These are phyloP conservation scores for Platismatia glauca DNA, from an alignment of 495 filamentous ascomycete species.

Conservation along the genomic window DNA sequence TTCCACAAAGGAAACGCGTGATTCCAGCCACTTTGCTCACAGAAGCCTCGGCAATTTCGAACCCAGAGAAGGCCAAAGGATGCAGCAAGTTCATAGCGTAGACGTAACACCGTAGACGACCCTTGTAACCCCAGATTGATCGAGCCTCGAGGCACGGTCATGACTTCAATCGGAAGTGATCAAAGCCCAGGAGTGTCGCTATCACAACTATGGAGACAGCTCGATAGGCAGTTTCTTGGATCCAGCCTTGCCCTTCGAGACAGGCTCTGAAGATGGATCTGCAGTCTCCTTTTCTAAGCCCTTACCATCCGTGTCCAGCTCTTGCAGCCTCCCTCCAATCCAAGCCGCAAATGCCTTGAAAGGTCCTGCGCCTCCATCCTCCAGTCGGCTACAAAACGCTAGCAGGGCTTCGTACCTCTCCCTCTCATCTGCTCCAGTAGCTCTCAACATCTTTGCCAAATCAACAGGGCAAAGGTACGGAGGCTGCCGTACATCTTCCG, in stretches of 20 bases:
- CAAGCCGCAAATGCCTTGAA: not conserved
- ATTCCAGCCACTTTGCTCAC: not conserved
- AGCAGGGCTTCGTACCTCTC: conserved; percentile 38
- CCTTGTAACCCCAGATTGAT: not conserved
- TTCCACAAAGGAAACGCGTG: not conserved
- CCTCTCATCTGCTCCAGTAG: conserved; percentile 30
- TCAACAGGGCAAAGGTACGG: conserved; percentile 60
- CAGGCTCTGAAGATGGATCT: no score
- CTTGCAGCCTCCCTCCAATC: not conserved
- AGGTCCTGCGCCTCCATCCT: not conserved
- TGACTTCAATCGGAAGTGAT: not conserved
- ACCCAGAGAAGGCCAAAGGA: not conserved
- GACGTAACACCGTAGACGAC: not conserved
- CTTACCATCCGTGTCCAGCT: no score
- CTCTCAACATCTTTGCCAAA: conserved; percentile 43
- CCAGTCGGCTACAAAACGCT: conserved; percentile 33
- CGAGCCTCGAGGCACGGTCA: not conserved
- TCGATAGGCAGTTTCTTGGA: not conserved
- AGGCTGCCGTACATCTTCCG: conserved; percentile 57
- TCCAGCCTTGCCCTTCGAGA: not conserved
- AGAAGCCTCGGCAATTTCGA: not conserved
- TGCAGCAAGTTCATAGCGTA: not conserved
- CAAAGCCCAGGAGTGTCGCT: not conserved
- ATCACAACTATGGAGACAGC: not conserved
- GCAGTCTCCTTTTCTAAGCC: not conserved